These are phyloP conservation scores for Microstroma glucosiphilum DNA, from an alignment of 1,284 basidiomycete genomes.

Conservation along the genomic window DNA sequence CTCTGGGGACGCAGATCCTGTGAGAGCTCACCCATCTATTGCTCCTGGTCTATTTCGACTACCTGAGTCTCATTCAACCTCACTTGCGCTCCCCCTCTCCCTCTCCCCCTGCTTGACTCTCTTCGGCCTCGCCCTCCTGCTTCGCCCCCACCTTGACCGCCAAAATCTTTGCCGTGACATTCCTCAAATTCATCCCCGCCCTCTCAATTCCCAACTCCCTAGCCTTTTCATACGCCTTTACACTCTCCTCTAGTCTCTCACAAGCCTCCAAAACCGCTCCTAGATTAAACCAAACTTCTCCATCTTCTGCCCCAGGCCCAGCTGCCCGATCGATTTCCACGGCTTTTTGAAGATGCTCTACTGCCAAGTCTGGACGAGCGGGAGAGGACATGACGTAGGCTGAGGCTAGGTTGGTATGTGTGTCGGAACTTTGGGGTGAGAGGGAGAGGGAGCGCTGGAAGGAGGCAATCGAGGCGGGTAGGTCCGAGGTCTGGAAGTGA, in stretches of 20 bases:
- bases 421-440: slow-evolving; percentile 75
- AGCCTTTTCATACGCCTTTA: slow-evolving; percentile 64
- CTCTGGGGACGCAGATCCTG: too few species aligned
- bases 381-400: slow-evolving; percentile 84
- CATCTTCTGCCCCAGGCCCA: slow-evolving; percentile 62
- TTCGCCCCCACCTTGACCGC: not conserved
- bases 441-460: slow-evolving; percentile 54
- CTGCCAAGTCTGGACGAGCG: slow-evolving; percentile 77
- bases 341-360: slow-evolving; percentile 75
- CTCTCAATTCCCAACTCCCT: slow-evolving; percentile 4
- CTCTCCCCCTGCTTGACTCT: not conserved
- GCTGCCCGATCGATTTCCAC: slow-evolving; percentile 57
- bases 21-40: too few species aligned
- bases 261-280: slow-evolving; percentile 84
- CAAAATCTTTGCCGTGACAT: slow-evolving; percentile 4
- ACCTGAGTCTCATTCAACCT: too few species aligned
- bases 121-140: not conserved
- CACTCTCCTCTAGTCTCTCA: slow-evolving; percentile 70
- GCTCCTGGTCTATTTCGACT: too few species aligned
- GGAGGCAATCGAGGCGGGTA: slow-evolving; percentile 31
- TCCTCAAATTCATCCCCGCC: slow-evolving; percentile 2
- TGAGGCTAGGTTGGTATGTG: slow-evolving; percentile 87
- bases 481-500: slow-evolving; percentile 69
- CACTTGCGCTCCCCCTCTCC: not conserved
- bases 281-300: slow-evolving; percentile 89